Evolutionary conservation across 2,329 filamentous ascomycete species (phyloP).

Genomic region (Trichoderma afroharzianum): DNA sequence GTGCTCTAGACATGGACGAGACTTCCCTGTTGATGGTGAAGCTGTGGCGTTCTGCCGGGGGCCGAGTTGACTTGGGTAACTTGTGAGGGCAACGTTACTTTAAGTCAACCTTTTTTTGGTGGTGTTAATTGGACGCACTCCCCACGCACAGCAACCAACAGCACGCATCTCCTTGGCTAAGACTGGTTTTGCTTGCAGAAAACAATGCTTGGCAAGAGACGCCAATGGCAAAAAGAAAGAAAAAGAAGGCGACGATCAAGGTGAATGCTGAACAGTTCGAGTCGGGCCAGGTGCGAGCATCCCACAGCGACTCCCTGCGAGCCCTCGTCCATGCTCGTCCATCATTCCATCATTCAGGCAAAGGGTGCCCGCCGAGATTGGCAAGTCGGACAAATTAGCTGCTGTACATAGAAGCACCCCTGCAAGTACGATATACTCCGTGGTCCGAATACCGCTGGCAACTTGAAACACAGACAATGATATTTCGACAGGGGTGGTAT

Average conservation of each 20-base stretch:
- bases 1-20: background rate
- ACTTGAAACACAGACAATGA: background rate
- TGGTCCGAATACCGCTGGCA: background rate
- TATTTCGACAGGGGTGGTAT: background rate
- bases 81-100: conserved; percentile 9
- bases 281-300: background rate
- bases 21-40: background rate
- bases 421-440: conserved; percentile 1
- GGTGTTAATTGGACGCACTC: background rate
- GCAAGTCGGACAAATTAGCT: background rate
- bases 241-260: background rate
- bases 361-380: background rate
- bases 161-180: background rate
- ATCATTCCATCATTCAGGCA: background rate
- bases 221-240: background rate
- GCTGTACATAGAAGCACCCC: background rate
- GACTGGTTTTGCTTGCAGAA: background rate
- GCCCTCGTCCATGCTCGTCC: background rate
- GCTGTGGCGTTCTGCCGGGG: conserved; percentile 14
- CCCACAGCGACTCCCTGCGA: background rate
- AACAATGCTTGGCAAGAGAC: conserved; percentile 2
- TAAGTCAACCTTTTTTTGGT: conserved; percentile 2
- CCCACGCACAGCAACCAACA: conserved; percentile 3
- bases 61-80: background rate
- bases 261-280: background rate